Percentiles rank a stretch among this genome's conserved stretches.
Conservation (phyloP, 371 early-diverging fungal species). For the Blakeslea trispora region DNA sequence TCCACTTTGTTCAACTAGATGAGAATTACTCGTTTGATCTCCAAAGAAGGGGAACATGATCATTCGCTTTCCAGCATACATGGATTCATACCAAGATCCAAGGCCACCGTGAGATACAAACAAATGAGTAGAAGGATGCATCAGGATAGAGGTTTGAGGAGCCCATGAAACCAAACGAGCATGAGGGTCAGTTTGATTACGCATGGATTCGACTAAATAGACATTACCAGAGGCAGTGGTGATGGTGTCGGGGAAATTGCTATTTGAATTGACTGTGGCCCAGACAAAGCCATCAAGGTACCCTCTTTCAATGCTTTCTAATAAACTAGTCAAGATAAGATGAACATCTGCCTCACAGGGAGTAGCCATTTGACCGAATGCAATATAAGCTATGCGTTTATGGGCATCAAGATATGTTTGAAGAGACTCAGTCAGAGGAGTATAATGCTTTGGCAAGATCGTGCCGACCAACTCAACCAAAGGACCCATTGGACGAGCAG, state of each 20-base stretch:
- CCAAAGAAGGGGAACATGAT: conserved; percentile 43
- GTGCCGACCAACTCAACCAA: conserved; percentile 40
- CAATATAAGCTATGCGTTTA: conserved; percentile 33
- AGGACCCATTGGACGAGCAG: conserved; percentile 33
- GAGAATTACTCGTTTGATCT: conserved; percentile 32
- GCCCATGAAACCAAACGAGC: background rate
- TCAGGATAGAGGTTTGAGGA: conserved; percentile 42
- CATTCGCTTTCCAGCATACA: conserved; percentile 32
- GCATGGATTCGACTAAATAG: conserved; percentile 3
- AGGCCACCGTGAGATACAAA: conserved; percentile 47
- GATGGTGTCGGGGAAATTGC: conserved; percentile 16
- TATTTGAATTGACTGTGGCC: conserved; percentile 18
- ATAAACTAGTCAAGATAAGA: conserved; percentile 21
- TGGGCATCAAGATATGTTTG: conserved; percentile 22
- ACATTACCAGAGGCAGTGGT: conserved; percentile 5
- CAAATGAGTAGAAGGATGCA: conserved; percentile 26
- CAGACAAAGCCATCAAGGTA: conserved; percentile 37
- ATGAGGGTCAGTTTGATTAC: conserved; percentile 4
- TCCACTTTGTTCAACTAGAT: conserved; percentile 10
- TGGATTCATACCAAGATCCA: conserved; percentile 35
- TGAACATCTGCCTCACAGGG: conserved; percentile 14
- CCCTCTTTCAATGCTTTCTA: conserved; percentile 23
- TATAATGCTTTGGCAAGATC: conserved; percentile 19
- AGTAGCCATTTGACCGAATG: conserved; percentile 39
- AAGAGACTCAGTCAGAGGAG: conserved; percentile 19